Conservation (phyloP, 2,329 filamentous ascomycete genomes). For the Fusarium albosuccineum region DNA sequence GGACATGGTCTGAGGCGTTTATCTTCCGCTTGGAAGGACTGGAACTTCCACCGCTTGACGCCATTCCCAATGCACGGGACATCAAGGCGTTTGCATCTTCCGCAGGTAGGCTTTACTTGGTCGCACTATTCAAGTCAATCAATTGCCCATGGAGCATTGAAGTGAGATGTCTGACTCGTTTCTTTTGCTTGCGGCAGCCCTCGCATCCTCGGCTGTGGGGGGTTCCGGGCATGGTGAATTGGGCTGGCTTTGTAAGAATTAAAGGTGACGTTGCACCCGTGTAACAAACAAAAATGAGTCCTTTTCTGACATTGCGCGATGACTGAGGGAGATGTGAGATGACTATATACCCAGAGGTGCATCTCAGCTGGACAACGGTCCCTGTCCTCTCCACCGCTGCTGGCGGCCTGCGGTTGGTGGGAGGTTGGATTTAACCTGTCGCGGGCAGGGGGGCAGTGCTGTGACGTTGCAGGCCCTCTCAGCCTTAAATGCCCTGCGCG, state of each 20-base stretch:
- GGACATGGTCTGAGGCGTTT: not conserved
- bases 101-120: constrained; percentile 30
- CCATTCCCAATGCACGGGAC: constrained; percentile 37
- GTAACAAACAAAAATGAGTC: not conserved
- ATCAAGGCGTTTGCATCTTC: constrained; percentile 34
- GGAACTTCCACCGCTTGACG: constrained; percentile 39
- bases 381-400: too few relatives aligned
- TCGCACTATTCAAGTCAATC: constrained; percentile 20
- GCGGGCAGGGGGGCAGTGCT: too few relatives aligned
- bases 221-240: constrained; percentile 28
- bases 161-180: constrained; percentile 25
- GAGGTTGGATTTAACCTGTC: too few relatives aligned
- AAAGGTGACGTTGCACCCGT: not conserved
- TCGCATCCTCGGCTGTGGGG: constrained; percentile 34
- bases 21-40: constrained; percentile 5
- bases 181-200: constrained; percentile 37
- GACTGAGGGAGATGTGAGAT: too few relatives aligned
- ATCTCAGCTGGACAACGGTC: too few relatives aligned
- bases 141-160: not conserved
- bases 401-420: too few relatives aligned
- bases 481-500: too few relatives aligned
- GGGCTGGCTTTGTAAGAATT: not conserved
- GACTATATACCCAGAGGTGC: too few relatives aligned
- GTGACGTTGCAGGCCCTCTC: too few relatives aligned
- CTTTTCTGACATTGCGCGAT: not conserved